Conservation (phyloP, 805 yeast genomes). For the Candida rishiriensis region DNA sequence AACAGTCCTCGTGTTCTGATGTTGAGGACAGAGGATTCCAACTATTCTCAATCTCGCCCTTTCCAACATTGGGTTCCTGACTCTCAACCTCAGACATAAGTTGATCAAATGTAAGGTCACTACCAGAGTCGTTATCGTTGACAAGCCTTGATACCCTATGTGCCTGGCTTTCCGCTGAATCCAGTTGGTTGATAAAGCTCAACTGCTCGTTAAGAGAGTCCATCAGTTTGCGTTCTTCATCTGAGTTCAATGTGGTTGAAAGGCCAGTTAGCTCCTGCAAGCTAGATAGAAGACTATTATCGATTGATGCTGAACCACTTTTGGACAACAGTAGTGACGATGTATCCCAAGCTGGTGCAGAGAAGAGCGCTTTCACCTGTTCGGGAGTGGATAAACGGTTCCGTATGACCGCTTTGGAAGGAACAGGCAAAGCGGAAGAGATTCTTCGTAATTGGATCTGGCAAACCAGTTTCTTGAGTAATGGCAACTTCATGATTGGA, state of each 20-base stretch:
- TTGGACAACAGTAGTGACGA: too few relatives aligned
- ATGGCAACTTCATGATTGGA: too few relatives aligned
- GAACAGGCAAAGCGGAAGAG: too few relatives aligned
- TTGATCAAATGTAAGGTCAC: constrained; percentile 26
- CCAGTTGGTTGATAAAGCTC: constrained; percentile 44
- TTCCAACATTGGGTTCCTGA: constrained; percentile 18
- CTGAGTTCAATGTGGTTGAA: constrained; percentile 24
- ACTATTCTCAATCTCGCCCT: constrained; percentile 38
- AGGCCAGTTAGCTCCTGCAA: constrained; percentile 48
- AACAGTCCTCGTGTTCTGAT: constrained; percentile 30
- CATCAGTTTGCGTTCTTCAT: constrained; percentile 30
- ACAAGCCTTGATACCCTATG: constrained; percentile 24
- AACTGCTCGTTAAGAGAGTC: constrained; percentile 42
- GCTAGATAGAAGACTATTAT: constrained; percentile 21
- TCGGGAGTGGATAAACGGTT: background rate
- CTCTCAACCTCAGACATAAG: constrained; percentile 25
- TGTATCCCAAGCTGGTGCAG: constrained; percentile 25
- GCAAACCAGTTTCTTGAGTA: too few relatives aligned
- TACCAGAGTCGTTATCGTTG: constrained; percentile 20
- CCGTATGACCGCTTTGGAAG: too few relatives aligned
- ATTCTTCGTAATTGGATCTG: too few relatives aligned
- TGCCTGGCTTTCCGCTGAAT: constrained; percentile 20
- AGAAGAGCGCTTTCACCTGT: constrained; percentile 17
- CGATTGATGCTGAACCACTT: constrained; percentile 5
- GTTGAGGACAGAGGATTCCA: constrained; percentile 41